A percentile compares a stretch with the other conserved stretches of the same genome.
Conservation (phyloP, 768 basidiomycete species). For the Termitomyces sp. region DNA sequence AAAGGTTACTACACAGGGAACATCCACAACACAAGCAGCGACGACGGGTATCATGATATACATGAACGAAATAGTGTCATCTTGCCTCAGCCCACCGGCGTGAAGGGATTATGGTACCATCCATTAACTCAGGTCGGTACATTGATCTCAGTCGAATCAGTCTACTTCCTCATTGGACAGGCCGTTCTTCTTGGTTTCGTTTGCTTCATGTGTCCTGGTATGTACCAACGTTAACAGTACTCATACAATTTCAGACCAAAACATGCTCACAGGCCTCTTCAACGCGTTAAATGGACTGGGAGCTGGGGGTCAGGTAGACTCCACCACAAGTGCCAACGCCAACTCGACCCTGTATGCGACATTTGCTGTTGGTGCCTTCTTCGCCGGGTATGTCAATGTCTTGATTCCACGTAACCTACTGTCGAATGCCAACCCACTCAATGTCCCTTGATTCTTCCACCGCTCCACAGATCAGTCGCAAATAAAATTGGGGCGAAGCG, state of each 20-base stretch:
- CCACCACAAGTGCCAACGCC: constrained; percentile 52
- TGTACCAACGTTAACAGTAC: constrained; percentile 23
- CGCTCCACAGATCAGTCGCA: constrained; percentile 57
- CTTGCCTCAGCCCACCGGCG: constrained; percentile 30
- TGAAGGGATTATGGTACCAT: constrained; percentile 48
- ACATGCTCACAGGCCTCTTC: constrained; percentile 46
- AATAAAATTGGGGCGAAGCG: constrained; percentile 76
- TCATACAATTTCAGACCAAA: neutral
- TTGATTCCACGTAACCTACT: neutral
- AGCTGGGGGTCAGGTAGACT: constrained; percentile 54
- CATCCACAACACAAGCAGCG: constrained; percentile 17
- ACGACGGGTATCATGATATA: constrained; percentile 14
- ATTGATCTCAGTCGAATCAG: neutral
- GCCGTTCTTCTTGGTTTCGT: constrained; percentile 55
- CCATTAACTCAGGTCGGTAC: constrained; percentile 43
- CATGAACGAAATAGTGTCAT: constrained; percentile 12
- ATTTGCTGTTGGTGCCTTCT: constrained; percentile 61
- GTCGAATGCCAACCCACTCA: neutral
- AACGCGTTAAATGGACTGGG: constrained; percentile 64
- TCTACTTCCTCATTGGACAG: constrained; percentile 11
- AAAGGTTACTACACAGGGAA: constrained; percentile 14
- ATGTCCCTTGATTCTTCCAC: neutral
- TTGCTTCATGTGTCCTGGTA: constrained; percentile 43
- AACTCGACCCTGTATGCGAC: constrained; percentile 55
- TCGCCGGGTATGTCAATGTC: constrained; percentile 50